Percentiles rank a stretch among this genome's conserved stretches.
Evolutionary conservation across 768 basidiomycete genomes (phyloP).

Genomic region (Mycena vulgaris): DNA sequence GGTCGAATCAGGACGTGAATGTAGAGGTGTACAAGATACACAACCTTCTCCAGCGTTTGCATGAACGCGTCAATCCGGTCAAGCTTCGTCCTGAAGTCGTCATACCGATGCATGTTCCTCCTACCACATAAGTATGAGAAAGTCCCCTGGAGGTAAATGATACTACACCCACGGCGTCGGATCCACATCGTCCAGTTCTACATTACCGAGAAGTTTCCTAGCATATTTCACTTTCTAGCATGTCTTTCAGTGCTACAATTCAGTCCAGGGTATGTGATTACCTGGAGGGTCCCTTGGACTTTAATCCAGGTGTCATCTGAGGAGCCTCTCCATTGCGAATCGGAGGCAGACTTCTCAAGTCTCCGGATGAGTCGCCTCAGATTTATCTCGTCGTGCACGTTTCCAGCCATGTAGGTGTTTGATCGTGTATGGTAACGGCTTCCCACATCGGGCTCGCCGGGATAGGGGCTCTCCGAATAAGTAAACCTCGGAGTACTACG

Average conservation of each 20-base stretch:
- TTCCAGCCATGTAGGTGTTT: conserved; percentile 14
- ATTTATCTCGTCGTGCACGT: conserved; percentile 77
- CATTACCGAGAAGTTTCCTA: conserved; percentile 68
- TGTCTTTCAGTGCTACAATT: background rate
- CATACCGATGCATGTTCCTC: conserved; percentile 58
- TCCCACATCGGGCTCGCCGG: no score
- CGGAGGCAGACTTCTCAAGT: conserved; percentile 69
- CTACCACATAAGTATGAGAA: conserved; percentile 46
- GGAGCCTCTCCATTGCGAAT: conserved; percentile 53
- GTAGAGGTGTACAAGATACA: conserved; percentile 9
- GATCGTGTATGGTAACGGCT: background rate
- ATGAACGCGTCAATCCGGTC: conserved; percentile 70
- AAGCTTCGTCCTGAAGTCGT: conserved; percentile 64
- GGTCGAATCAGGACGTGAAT: background rate
- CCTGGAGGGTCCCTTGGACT: conserved; percentile 71
- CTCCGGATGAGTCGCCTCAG: conserved; percentile 71
- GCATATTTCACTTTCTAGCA: conserved; percentile 69
- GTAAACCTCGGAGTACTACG: no score
- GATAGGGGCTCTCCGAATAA: no score
- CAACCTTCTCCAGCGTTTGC: conserved; percentile 68
- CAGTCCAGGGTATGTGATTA: conserved; percentile 43
- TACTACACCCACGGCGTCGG: conserved; percentile 57
- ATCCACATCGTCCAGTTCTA: conserved; percentile 66
- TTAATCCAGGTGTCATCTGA: conserved; percentile 65
- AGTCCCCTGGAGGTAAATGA: conserved; percentile 5